Base-by-base conservation (phyloP, 331 rosid species). In the Stylosanthes scabra region DNA sequence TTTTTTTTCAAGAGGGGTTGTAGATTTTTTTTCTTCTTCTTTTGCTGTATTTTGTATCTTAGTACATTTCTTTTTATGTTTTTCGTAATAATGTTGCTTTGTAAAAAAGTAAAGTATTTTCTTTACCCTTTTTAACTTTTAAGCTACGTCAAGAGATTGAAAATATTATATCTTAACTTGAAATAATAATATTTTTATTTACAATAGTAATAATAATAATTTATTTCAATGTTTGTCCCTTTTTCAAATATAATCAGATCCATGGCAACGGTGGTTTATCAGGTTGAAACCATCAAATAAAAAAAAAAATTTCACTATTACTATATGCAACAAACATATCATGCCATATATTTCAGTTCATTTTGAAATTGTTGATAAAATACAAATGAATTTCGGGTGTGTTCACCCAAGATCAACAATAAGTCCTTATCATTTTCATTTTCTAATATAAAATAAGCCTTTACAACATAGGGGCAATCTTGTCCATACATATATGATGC, bases 401-500 rank as follows among this genome's bases (percentile, higher is more conserved):
- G 84, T 47, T 25, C 66, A 78, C 84, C 71, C 84, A 91, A 83
- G 65, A 81, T 81, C 72, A 75, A 25, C 44, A 85, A 44, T 20
- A 85, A 83, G 4, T 85, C 86, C 65, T 37, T 66, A 16, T 75
- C 60, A 55, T 71, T 77, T 79, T 77, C 79, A 57, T 71, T 74
- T 52, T 81, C 76, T 64, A 91, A 76, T 76, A 69, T 72, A 68
- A 63, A 72, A 74, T 27, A 59, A 70, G 82, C 90, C 72, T 84
- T 74, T 51, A 11, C 78, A 45, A 88, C 83, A 80, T 94, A 94
- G 67, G 65, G 34, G 78, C 76, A 79, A 59, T 82, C 81, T n/a
- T 60, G 28, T 8, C 91, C 97, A 59, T 86, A 94, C 76, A 93
- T 85, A 73, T 89, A 90, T 2, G 83, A 73, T 61, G 89, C 96